Conservation (phyloP, 192 early-diverging fungal species). For the Backusella westeae region DNA sequence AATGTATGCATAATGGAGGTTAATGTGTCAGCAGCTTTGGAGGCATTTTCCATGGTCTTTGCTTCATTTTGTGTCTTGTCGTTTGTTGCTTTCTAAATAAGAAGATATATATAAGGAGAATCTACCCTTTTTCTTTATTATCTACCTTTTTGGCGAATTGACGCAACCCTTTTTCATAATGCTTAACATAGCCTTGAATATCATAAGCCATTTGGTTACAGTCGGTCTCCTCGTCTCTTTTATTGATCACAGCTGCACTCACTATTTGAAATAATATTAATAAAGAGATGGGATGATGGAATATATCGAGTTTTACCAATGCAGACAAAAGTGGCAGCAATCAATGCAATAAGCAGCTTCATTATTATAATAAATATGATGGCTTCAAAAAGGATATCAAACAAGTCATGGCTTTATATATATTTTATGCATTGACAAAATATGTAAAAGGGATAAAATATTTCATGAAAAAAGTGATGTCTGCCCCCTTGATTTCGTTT, state of each 20-base stretch:
- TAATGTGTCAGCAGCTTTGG: background rate
- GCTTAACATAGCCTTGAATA: background rate
- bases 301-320: background rate
- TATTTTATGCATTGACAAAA: background rate
- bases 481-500: background rate
- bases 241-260: background rate
- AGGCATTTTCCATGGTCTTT: background rate
- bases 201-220: background rate
- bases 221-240: background rate
- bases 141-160: background rate
- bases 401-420: too few species aligned
- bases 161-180: background rate
- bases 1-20: background rate
- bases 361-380: background rate
- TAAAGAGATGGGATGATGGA: background rate
- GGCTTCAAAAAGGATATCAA: too few species aligned
- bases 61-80: background rate
- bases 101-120: background rate
- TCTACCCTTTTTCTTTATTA: background rate
- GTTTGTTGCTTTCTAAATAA: background rate
- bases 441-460: background rate
- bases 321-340: background rate
- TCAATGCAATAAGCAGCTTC: background rate
- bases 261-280: background rate
- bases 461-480: background rate